Percentiles rank a stretch among this genome's conserved stretches.
Evolutionary conservation across 2,329 filamentous ascomycete genomes (phyloP).

Genomic region (Chaetomiaceae sp.): DNA sequence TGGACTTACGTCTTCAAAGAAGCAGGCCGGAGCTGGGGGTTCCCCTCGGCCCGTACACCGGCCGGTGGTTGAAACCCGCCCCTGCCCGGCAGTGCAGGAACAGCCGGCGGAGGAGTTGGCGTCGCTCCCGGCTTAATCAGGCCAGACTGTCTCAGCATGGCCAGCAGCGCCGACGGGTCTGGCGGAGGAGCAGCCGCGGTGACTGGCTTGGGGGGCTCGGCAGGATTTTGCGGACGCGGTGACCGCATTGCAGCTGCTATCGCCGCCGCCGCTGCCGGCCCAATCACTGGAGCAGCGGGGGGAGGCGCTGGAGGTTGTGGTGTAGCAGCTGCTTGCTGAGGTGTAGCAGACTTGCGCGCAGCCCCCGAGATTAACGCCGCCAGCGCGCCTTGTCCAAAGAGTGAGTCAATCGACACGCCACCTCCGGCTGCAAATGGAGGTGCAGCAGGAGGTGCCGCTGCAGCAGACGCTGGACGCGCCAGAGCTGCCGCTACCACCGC

Average conservation of each 20-base stretch:
- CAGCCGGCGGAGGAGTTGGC: constrained; percentile 35
- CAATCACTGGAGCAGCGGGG: constrained; percentile 27
- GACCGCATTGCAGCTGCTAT: constrained; percentile 45
- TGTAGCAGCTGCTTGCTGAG: constrained; percentile 40
- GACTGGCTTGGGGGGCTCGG: constrained; percentile 24
- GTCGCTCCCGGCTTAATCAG: constrained; percentile 45
- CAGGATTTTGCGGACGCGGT: constrained; percentile 40
- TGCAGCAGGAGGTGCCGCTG: constrained; percentile 28
- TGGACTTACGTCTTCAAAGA: constrained; percentile 16
- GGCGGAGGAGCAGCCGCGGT: constrained; percentile 30
- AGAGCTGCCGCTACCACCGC: constrained; percentile 24
- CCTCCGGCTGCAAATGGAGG: constrained; percentile 10
- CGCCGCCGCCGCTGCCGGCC: constrained; percentile 17
- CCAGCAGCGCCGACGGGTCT: constrained; percentile 58
- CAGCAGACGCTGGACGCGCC: constrained; percentile 32
- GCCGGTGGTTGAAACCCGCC: constrained; percentile 18
- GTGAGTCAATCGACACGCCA: constrained; percentile 50
- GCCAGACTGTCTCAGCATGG: constrained; percentile 64
- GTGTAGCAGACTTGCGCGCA: constrained; percentile 46
- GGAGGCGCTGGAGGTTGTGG: constrained; percentile 38
- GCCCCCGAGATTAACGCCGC: constrained; percentile 48
- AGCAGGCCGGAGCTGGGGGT: background rate
- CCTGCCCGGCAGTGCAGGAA: background rate
- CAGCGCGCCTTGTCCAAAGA: constrained; percentile 57
- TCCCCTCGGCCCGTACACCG: background rate